Percentiles rank a stretch among this genome's conserved stretches.
Evolutionary conservation across 1,284 basidiomycete genomes (phyloP).

Genomic region (Ustilago nuda): DNA sequence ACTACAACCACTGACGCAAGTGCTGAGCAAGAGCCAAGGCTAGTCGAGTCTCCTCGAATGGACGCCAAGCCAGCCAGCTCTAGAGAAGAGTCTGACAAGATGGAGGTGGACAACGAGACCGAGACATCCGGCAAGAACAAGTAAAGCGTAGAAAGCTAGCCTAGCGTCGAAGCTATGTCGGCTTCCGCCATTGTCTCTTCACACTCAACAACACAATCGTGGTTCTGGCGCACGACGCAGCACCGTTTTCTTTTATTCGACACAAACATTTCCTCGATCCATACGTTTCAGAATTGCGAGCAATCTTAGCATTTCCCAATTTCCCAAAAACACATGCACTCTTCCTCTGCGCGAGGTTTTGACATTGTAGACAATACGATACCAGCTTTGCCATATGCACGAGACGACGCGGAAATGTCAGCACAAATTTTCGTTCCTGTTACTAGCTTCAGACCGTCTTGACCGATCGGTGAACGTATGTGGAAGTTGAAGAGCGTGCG

Average conservation of each 20-base stretch:
- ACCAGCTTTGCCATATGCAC: conserved; percentile 49
- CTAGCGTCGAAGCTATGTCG: too few species aligned
- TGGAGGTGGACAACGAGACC: conserved; percentile 36
- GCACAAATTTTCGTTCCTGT: conserved; percentile 11
- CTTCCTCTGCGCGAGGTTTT: conserved; percentile 34
- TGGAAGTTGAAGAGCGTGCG: not conserved
- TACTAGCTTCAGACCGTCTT: not conserved
- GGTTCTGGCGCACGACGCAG: not conserved
- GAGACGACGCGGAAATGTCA: conserved; percentile 33
- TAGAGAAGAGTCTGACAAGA: conserved; percentile 31
- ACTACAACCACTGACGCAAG: conserved; percentile 3
- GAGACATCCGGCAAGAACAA: conserved; percentile 6
- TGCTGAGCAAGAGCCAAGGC: conserved; percentile 42
- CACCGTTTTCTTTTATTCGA: not conserved
- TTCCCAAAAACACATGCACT: conserved; percentile 15
- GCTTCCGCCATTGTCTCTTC: too few species aligned
- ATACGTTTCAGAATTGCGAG: conserved; percentile 23
- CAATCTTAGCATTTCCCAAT: conserved; percentile 12
- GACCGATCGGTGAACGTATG: not conserved
- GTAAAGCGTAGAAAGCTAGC: not conserved
- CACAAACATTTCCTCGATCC: conserved; percentile 3
- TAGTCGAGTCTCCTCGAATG: conserved; percentile 53
- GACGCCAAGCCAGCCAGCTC: conserved; percentile 44
- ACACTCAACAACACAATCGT: not conserved
- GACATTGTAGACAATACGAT: conserved; percentile 51